These are phyloP conservation scores for Metschnikowia drakensbergensis DNA, from an alignment of 805 yeast genomes.

Conservation along the genomic window DNA sequence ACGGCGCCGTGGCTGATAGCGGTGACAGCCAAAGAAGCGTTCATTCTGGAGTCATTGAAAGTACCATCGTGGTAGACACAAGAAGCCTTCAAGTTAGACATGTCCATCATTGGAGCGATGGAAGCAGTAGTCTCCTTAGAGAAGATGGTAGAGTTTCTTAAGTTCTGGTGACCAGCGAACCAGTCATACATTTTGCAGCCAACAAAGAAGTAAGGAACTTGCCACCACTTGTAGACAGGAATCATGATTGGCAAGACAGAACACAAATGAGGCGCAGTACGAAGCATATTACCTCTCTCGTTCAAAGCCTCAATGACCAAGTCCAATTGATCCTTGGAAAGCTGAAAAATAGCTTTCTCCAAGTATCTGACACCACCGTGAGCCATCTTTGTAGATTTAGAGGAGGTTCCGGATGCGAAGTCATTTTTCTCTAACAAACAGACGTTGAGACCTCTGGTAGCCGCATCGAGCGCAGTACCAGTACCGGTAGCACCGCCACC, in stretches of 20 bases:
- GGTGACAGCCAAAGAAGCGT: constrained; percentile 77
- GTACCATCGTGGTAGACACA: constrained; percentile 94
- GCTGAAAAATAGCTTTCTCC: constrained; percentile 90
- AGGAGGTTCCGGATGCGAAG: constrained; percentile 89
- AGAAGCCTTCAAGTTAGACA: constrained; percentile 76
- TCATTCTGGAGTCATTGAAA: constrained; percentile 90
- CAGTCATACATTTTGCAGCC: constrained; percentile 91
- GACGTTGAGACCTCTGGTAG: constrained; percentile 84
- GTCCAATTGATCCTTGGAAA: constrained; percentile 85
- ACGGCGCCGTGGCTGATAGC: constrained; percentile 89
- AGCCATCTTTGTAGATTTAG: constrained; percentile 92
- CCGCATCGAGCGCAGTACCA: constrained; percentile 90
- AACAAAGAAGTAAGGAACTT: constrained; percentile 85
- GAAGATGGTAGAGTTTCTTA: constrained; percentile 72
- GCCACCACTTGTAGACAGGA: constrained; percentile 97
- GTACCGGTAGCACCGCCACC: constrained; percentile 98
- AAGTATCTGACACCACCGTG: constrained; percentile 96
- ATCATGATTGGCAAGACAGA: constrained; percentile 86
- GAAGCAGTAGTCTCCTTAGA: constrained; percentile 62
- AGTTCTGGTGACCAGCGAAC: constrained; percentile 85
- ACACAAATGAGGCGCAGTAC: constrained; percentile 90
- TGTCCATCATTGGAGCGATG: constrained; percentile 83
- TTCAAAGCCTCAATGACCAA: constrained; percentile 85
- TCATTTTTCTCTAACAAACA: constrained; percentile 83
- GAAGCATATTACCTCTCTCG: constrained; percentile 80